Base-by-base conservation (phyloP, 1,284 basidiomycete species). In the Calocybe gambosa region DNA sequence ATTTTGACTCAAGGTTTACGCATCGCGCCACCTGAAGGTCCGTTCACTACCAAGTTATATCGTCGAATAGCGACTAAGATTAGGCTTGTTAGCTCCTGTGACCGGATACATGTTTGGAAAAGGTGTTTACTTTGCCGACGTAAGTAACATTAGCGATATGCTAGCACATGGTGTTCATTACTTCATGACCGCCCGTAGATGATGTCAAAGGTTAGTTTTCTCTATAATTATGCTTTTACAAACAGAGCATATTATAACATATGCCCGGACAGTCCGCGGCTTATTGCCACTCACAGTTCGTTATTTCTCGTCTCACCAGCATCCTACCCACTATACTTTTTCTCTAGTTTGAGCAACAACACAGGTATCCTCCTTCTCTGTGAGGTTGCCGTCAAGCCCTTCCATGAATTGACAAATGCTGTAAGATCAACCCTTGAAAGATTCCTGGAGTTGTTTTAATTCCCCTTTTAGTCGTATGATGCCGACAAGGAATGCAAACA, bases 71-170 rank as follows among this genome's bases (percentile, higher is more conserved):
- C 29, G 2, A 43, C 28, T 45, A 33, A 45, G 39, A 4, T n/a
- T 16, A 26, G 3, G 15, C n/a, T 4, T 19, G 40, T 3, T 44
- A 74, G 75, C 76, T 21, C 76, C 77, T 46, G 74, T 73, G 15
- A 75, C 71, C 51, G 75, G 74, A 43, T 82, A 82, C 58, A 82
- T 81, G 80, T 83, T 83, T 55, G 81, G 81, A 43, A 83, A 83
- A 62, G 82, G 80, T 36, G 76, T 81, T 21, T 83, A 83, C 58
- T 79, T 82, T 46, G 80, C 80, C 9, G 80, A 84, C 62, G 78
- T 78, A 54, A 60, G 76, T 58, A n/a, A 5, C 7, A 23, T 16
- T 21, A 5, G 31, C 37, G 20, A 29, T 13, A 43, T 47, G 29
- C 42, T 31, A n/a, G 43, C n/a, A 37, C 15, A 19, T 40, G 47